Conservation (phyloP, 139 green algal species). For the Volvox reticuliferus region DNA sequence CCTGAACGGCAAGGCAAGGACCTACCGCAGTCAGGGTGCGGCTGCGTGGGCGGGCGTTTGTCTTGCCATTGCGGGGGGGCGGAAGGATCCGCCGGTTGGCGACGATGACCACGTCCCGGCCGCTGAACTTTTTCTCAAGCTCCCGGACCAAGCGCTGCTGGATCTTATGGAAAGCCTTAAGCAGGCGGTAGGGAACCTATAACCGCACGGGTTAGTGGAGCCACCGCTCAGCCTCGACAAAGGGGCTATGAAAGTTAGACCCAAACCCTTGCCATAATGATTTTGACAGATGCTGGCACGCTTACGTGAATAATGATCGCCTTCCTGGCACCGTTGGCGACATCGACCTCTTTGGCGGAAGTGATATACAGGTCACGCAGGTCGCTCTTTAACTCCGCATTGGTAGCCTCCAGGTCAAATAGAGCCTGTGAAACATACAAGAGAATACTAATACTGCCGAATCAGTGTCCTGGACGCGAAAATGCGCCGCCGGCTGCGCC, state of each 20-base stretch:
- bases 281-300: not conserved
- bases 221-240: not conserved
- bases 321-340: conserved; percentile 87
- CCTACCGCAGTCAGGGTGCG: conserved; percentile 94
- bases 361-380: conserved; percentile 99
- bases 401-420: conserved; percentile 99
- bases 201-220: not conserved
- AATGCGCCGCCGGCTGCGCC: conserved; percentile 10
- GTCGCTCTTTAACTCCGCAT: conserved; percentile 97
- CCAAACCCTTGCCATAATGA: no score
- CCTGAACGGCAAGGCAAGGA: not conserved
- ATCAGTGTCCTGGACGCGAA: not conserved
- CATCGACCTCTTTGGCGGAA: conserved; percentile 93
- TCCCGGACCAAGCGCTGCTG: conserved; percentile 97
- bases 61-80: conserved; percentile 76
- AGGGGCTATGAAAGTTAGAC: no score
- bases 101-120: conserved; percentile 98
- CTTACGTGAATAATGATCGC: conserved; percentile 96
- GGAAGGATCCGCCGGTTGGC: conserved; percentile 95
- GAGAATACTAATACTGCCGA: not conserved
- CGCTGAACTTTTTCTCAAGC: conserved; percentile 99
- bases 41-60: conserved; percentile 83
- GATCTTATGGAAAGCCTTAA: conserved; percentile 99
- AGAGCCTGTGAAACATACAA: conserved; percentile 85
- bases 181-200: conserved; percentile 95